Evolutionary conservation across 169 alveolate genomes (phyloP).

Genomic region (Perkinsus olseni): DNA sequence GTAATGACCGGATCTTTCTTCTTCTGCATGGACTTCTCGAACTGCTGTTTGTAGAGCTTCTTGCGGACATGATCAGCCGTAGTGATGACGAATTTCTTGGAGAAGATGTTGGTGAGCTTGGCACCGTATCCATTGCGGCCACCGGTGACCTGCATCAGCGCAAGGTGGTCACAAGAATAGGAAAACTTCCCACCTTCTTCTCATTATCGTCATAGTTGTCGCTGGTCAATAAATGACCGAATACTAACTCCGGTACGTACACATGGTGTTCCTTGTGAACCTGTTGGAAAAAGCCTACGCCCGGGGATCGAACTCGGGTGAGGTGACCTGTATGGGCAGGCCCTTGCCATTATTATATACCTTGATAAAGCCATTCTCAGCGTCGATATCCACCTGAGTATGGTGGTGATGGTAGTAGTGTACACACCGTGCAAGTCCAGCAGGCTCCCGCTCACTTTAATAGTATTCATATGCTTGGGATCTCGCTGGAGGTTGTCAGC

Average conservation of each 20-base stretch:
- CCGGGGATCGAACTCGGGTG: slow-evolving; percentile 52
- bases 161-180: not conserved
- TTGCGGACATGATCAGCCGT: slow-evolving; percentile 5
- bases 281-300: not conserved
- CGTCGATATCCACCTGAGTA: slow-evolving; percentile 56
- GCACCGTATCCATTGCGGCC: slow-evolving; percentile 99
- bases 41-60: slow-evolving; percentile 36
- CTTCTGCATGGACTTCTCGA: slow-evolving; percentile 54
- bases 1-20: slow-evolving; percentile 32
- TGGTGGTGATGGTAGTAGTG: slow-evolving; percentile 27
- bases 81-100: slow-evolving; percentile 71
- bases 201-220: slow-evolving; percentile 97
- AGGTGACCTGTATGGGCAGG: slow-evolving; percentile 57
- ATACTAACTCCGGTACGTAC: slow-evolving; percentile 96
- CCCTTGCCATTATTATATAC: slow-evolving; percentile 83
- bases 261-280: slow-evolving; percentile 92
- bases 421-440: slow-evolving; percentile 21
- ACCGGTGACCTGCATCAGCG: slow-evolving; percentile 83
- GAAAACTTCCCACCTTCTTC: slow-evolving; percentile 38
- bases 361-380: slow-evolving; percentile 43
- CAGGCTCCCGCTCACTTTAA: slow-evolving; percentile 57
- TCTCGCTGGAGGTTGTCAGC: slow-evolving; percentile 79
- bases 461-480: slow-evolving; percentile 57
- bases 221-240: slow-evolving; percentile 92
- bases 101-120: slow-evolving; percentile 94